Base-by-base conservation (phyloP, 495 filamentous ascomycete species). In the Aspergillus campestris region DNA sequence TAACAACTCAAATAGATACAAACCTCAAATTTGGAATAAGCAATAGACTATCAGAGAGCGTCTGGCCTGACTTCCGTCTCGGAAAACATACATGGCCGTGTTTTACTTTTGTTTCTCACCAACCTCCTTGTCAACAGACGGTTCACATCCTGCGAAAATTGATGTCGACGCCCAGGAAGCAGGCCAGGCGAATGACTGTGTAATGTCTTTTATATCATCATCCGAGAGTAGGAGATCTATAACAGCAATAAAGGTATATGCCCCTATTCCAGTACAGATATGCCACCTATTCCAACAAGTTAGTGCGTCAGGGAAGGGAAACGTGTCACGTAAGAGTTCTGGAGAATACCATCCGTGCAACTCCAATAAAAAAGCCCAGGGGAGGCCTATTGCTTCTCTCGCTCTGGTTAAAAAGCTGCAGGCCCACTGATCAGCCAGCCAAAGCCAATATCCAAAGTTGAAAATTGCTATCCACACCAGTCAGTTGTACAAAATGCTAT, bases 271-370 rank as follows among this genome's bases (percentile, higher is more conserved):
- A 3, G 75, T 79, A 33, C 74, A 62, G 15, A 79, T 58, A 59
- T 79, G 76, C 78, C 75, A 80, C 74, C 58, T 59, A 14, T 30
- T 34, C 14, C 34, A 30, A 12, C 15, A 12, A 50, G 11, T 31
- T 24, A 37, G 11, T 9, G 6, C 7, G 28, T 33, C 32, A 33
- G 29, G 13, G 8, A 8, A 27, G 12, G n/a, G 2, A 28, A n/a
- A n/a, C n/a, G n/a, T 34, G 31, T 37, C 42, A 42, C 45, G 46
- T 1, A 24, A 8, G 8, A 34, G 8, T 28, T 12, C 14, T 31
- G 36, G 38, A 47, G 31, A 42, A 51, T 57, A 67, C 65, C 75
- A 83, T 14, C 78, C 77, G 56, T 83, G 78, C 12, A 81, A 53
- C 53, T 80, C 77, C 1, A 80, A 50, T 2, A 76, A 15, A 48